These are phyloP conservation scores for Chytridium lagenaria DNA, from an alignment of 371 early-diverging fungal genomes.

Conservation along the genomic window DNA sequence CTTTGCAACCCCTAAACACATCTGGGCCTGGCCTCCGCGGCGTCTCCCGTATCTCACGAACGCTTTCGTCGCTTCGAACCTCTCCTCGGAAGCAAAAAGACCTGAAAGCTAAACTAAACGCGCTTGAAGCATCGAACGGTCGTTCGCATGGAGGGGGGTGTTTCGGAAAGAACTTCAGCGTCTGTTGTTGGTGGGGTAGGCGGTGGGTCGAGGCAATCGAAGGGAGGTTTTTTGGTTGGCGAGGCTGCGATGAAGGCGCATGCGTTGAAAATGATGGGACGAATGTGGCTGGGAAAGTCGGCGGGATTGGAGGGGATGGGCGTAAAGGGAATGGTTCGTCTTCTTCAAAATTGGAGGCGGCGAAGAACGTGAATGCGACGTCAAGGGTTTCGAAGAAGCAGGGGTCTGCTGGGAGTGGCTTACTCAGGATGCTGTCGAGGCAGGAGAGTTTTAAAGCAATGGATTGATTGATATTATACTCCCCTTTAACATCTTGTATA, in stretches of 20 bases:
- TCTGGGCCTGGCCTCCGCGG: too few species aligned
- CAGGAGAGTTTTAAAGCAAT: background rate
- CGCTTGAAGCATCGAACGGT: background rate
- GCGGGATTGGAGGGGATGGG: background rate
- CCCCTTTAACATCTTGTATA: too few species aligned
- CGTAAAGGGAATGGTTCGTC: background rate
- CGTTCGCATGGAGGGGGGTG: background rate
- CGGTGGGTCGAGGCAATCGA: background rate
- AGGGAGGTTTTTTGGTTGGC: constrained; percentile 28
- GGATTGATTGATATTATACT: too few species aligned
- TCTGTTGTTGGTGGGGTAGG: too few species aligned
- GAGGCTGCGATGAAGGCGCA: constrained; percentile 15
- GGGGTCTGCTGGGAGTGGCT: background rate
- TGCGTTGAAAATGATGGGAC: background rate
- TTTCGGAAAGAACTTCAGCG: background rate
- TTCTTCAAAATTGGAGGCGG: background rate
- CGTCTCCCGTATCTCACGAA: constrained; percentile 1
- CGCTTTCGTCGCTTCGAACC: background rate
- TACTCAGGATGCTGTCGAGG: background rate
- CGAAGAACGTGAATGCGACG: background rate
- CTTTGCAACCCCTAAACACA: too few species aligned
- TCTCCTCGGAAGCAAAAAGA: background rate
- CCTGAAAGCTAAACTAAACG: background rate
- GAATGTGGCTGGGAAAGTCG: background rate
- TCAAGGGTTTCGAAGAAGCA: background rate